phyloP scores from a whole-genome alignment of 1,139 yeast genomes.

The Yamadazyma atlantica region DNA sequence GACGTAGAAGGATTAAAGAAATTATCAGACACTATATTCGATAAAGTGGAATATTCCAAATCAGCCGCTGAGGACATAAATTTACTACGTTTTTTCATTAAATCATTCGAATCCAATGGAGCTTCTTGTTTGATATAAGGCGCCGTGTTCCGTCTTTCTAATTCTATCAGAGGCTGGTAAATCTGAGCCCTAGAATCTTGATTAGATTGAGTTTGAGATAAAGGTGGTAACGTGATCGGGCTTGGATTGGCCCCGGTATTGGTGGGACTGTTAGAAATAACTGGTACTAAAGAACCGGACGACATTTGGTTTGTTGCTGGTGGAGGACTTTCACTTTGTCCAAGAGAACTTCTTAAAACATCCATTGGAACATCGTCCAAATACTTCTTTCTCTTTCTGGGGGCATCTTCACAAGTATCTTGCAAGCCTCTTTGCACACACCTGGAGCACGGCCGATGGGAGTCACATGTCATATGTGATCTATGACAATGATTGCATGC shows the following conservation, averaged over 20 bases:
- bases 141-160: slow-evolving; percentile 7
- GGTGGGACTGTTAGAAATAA: not conserved
- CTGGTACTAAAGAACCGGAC: not conserved
- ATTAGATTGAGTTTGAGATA: not conserved
- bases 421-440: slow-evolving; percentile 71
- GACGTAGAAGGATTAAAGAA: slow-evolving; percentile 28
- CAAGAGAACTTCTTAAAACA: slow-evolving; percentile 1
- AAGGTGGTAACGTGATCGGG: not conserved
- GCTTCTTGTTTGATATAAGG: slow-evolving; percentile 7
- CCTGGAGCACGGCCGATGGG: slow-evolving; percentile 75
- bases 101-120: not conserved
- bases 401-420: slow-evolving; percentile 84
- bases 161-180: slow-evolving; percentile 2
- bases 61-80: slow-evolving; percentile 78
- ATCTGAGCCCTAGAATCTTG: not conserved
- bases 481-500: slow-evolving; percentile 88
- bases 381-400: slow-evolving; percentile 82
- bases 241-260: not conserved
- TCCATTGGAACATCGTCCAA: slow-evolving; percentile 52
- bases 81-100: slow-evolving; percentile 26
- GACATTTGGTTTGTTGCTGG: not conserved
- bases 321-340: slow-evolving; percentile 3
- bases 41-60: slow-evolving; percentile 72
- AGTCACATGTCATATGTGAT: slow-evolving; percentile 87
- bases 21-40: slow-evolving; percentile 67